A percentile compares a stretch with the other conserved stretches of the same genome.
phyloP scores from a whole-genome alignment of 164 flowering plant genomes.

The Umbilicus rupestris region DNA sequence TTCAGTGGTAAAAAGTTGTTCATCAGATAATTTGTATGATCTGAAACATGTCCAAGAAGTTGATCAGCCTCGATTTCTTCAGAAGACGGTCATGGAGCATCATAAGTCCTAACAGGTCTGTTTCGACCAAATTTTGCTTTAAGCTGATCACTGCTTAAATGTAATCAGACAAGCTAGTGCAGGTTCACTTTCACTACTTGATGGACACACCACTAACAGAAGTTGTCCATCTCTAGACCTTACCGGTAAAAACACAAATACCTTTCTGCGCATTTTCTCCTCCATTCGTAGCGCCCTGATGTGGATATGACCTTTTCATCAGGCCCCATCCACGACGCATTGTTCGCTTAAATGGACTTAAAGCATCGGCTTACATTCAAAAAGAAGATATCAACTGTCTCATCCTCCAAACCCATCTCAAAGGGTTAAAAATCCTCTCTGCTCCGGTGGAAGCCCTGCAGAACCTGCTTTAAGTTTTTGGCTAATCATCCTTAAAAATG shows the following conservation, averaged over 20 bases:
- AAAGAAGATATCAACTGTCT: slow-evolving; percentile 1
- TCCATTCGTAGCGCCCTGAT: not conserved
- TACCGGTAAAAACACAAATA: not conserved
- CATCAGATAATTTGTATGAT: no score
- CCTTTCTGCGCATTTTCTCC: slow-evolving; percentile 2
- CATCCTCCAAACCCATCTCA: not conserved
- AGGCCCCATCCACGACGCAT: not conserved
- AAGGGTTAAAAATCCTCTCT: no score
- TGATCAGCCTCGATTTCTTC: no score
- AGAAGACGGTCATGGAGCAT: no score
- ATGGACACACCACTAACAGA: slow-evolving; percentile 3
- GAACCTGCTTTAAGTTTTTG: no score
- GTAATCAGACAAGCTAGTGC: not conserved
- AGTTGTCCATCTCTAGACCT: not conserved
- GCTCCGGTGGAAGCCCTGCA: no score
- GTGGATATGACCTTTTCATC: not conserved
- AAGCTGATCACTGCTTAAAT: not conserved
- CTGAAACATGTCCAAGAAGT: no score
- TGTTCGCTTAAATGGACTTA: not conserved
- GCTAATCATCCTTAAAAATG: no score
- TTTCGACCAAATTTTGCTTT: no score
- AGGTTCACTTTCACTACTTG: not conserved
- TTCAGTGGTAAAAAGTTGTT: no score
- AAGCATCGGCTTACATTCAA: not conserved
- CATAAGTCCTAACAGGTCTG: no score